phyloP scores from a whole-genome alignment of 441 rosid genomes.

The Euphorbia corollata region DNA sequence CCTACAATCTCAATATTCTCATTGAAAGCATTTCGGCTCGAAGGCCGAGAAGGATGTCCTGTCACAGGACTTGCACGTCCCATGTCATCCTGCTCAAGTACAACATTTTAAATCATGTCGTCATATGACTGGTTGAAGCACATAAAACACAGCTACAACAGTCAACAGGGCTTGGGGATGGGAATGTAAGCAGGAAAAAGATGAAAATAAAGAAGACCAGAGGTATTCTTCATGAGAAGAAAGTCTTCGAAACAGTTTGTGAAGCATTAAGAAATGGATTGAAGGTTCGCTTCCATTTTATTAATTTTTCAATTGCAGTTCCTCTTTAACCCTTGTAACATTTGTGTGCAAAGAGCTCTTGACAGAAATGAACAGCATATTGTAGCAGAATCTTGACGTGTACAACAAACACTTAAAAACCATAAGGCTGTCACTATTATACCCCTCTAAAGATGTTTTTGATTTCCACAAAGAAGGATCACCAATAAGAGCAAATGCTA shows the following conservation, averaged over 20 bases:
- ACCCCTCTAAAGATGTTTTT: background rate
- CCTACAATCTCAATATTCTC: conserved; percentile 41
- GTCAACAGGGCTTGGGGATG: background rate
- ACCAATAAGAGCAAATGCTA: background rate
- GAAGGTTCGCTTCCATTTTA: background rate
- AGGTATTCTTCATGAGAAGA: background rate
- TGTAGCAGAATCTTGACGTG: no score
- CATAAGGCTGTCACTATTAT: background rate
- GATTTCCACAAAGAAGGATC: background rate
- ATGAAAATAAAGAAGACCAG: background rate
- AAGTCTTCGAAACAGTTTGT: background rate
- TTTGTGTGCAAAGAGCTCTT: background rate
- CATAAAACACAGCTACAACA: background rate
- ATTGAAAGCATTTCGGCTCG: conserved; percentile 72
- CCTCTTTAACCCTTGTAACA: background rate
- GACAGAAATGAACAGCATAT: background rate
- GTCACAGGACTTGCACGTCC: conserved; percentile 38
- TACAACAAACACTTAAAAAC: background rate
- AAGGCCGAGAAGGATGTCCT: conserved; percentile 72
- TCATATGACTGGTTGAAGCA: background rate
- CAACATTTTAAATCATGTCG: conserved; percentile 4
- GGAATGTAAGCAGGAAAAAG: background rate
- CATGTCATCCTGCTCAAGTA: conserved; percentile 56
- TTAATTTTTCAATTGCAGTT: background rate
- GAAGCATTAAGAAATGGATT: background rate